Conservation (phyloP, 2,329 filamentous ascomycete genomes). For the Colletotrichum agaves region DNA sequence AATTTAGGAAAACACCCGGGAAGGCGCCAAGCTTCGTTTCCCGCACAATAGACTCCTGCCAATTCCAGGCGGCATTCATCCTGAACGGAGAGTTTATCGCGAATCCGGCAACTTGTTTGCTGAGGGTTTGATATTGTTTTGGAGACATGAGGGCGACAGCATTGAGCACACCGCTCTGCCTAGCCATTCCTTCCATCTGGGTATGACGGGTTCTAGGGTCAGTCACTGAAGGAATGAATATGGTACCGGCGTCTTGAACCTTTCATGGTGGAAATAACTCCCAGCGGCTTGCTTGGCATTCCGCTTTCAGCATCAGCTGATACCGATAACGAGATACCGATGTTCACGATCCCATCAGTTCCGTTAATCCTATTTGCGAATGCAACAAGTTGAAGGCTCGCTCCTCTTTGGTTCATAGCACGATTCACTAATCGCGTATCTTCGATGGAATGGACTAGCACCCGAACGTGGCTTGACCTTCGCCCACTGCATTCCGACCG, state of each 20-base stretch:
- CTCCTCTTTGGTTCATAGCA: background rate
- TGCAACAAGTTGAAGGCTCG: background rate
- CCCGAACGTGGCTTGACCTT: slow-evolving; percentile 3
- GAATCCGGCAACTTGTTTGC: too few species aligned
- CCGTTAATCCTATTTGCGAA: background rate
- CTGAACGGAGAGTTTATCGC: background rate
- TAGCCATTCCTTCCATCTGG: background rate
- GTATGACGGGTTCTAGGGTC: background rate
- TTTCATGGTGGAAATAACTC: slow-evolving; percentile 26
- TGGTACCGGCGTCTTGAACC: background rate
- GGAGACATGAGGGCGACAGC: too few species aligned
- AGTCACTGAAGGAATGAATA: background rate
- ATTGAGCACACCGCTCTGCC: background rate
- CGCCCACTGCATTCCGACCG: background rate
- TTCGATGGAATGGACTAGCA: slow-evolving; percentile 4
- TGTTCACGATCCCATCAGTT: background rate
- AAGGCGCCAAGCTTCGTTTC: background rate
- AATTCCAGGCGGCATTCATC: slow-evolving; percentile 4
- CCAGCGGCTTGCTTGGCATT: slow-evolving; percentile 20
- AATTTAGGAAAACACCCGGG: background rate
- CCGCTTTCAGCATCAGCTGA: slow-evolving; percentile 8
- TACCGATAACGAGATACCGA: background rate
- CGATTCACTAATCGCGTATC: background rate
- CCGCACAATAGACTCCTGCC: slow-evolving; percentile 7
- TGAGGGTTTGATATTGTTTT: background rate